phyloP scores from a whole-genome alignment of 2,329 filamentous ascomycete genomes.

The Chrysoporthe puriensis region DNA sequence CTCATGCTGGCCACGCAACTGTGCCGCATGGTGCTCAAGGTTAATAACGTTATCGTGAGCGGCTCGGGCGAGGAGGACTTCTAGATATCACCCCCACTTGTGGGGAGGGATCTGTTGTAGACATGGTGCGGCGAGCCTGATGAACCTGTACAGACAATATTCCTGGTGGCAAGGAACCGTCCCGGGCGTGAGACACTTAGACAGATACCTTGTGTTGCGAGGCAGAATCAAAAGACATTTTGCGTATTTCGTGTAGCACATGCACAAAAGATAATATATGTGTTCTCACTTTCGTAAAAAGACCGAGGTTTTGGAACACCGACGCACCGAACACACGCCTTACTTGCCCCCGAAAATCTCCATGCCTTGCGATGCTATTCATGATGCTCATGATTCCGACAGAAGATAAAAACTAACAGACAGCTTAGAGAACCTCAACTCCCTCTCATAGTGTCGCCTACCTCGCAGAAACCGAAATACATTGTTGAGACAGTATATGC shows the following conservation, averaged over 20 bases:
- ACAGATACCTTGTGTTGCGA: slow-evolving; percentile 20
- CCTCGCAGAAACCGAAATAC: no score
- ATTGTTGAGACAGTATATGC: no score
- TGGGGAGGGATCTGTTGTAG: not conserved
- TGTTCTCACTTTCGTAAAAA: no score
- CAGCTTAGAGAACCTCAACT: no score
- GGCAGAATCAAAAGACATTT: not conserved
- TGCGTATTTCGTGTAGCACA: not conserved
- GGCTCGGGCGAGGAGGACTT: slow-evolving; percentile 87
- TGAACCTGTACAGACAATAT: slow-evolving; percentile 20
- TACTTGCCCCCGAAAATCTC: no score
- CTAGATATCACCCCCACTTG: slow-evolving; percentile 48
- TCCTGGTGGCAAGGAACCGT: slow-evolving; percentile 7
- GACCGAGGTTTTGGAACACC: no score
- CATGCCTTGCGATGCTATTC: no score
- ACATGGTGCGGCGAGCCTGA: not conserved
- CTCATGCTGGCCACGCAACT: slow-evolving; percentile 94
- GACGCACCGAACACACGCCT: no score
- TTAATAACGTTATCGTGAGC: slow-evolving; percentile 94
- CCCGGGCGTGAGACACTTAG: slow-evolving; percentile 2
- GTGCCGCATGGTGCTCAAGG: slow-evolving; percentile 96
- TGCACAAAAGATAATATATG: no score
- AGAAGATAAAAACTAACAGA: no score
- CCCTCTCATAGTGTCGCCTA: no score
- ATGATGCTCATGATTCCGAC: no score